Conservation (phyloP, 2,329 filamentous ascomycete genomes). For the Pyrenophora graminea region DNA sequence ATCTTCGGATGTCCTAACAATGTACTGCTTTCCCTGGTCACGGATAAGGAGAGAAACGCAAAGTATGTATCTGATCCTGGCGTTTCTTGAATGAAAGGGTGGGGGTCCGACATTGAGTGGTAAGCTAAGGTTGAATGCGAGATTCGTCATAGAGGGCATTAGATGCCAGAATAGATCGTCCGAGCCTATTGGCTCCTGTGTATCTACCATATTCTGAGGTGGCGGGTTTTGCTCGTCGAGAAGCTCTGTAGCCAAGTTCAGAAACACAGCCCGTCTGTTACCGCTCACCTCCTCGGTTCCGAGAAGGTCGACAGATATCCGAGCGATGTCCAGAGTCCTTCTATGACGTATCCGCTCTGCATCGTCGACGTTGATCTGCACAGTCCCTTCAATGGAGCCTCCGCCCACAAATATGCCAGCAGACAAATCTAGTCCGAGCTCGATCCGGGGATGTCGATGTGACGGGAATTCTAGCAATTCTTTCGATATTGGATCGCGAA, state of each 20-base stretch:
- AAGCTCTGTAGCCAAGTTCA: slow-evolving; percentile 57
- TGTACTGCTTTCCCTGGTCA: slow-evolving; percentile 54
- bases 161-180: slow-evolving; percentile 55
- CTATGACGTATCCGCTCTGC: slow-evolving; percentile 51
- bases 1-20: slow-evolving; percentile 56
- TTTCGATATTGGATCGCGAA: slow-evolving; percentile 51
- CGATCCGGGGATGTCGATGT: slow-evolving; percentile 55
- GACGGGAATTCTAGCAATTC: slow-evolving; percentile 57
- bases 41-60: slow-evolving; percentile 54
- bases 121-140: slow-evolving; percentile 59
- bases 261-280: slow-evolving; percentile 54
- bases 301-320: slow-evolving; percentile 57
- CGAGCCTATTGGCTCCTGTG: slow-evolving; percentile 44
- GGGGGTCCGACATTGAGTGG: slow-evolving; percentile 60
- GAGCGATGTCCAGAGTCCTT: slow-evolving; percentile 52
- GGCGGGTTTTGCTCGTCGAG: slow-evolving; percentile 57
- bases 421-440: slow-evolving; percentile 55
- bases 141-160: slow-evolving; percentile 51
- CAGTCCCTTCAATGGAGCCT: slow-evolving; percentile 57
- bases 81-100: slow-evolving; percentile 58
- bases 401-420: slow-evolving; percentile 61
- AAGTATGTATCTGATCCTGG: slow-evolving; percentile 56
- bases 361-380: slow-evolving; percentile 55
- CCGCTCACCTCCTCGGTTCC: slow-evolving; percentile 57
- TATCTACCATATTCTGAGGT: slow-evolving; percentile 55